Evolutionary conservation across 2,329 filamentous ascomycete genomes (phyloP), one percentile per base, ranked within the genome.

Genomic region (Sarocladium brachiariae): DNA sequence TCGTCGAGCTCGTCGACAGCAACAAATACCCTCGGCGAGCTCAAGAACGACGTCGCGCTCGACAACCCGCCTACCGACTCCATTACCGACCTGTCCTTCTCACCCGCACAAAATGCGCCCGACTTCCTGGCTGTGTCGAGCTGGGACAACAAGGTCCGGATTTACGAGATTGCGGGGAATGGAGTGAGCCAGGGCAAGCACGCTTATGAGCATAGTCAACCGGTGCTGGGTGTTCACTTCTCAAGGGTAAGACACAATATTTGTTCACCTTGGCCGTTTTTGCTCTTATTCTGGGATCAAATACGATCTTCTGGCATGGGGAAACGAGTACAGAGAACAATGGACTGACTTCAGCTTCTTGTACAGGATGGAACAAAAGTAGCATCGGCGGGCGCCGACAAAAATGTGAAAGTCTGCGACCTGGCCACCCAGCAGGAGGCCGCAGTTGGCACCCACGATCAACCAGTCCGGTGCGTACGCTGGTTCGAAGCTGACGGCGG

Each of bases 101-200:
- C 86, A 13, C 82, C 86, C 62, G 76, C 62, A n/a, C 71, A 54
- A 62, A 74, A 65, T 61, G 67, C 61, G 41, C 65, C 66, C 62
- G 89, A 97, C 61, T 87, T 95, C 65, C 77, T 99, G 16, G 90
- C 92, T 21, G 88, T 96, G 31, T 76, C 89, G 45, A 96, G 89
- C 60, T 99, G 93, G 93, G 93, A 99, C 71, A 95, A 95, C 74
- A 95, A 96, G 68, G 89, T 97, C 56, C 86, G 91, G 63, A 92
- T 99, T 65, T 99, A 97, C 72, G 89, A 97, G 68, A 89, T 97
- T 64, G 82, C 85, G 57, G 71, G 70, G 51, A 82, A 82, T 57
- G 89, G 90, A 38, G 80, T 87, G 64, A 92, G 87, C 62, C 82
- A 89, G 65, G 90, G 89, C 47, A 92, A 91, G 63, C 89, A 89